Evolutionary conservation across 805 yeast genomes (phyloP).

Genomic region (Lipomyces yamadae): DNA sequence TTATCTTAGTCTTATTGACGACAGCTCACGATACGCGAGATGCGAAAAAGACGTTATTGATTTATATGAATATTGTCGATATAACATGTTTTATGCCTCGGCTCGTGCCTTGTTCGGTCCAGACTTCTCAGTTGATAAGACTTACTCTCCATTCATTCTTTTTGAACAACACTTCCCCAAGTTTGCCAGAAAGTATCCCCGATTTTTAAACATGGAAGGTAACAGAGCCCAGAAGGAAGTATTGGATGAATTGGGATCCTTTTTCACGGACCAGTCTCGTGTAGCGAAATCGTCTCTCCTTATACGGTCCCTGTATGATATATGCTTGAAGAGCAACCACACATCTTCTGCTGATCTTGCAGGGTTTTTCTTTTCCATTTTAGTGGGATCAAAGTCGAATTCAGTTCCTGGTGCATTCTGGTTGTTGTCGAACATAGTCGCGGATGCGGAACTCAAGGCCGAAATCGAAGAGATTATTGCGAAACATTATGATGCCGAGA

Average conservation of each 20-base stretch:
- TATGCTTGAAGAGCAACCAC: neutral
- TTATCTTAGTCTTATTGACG: slow-evolving; percentile 7
- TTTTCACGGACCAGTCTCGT: slow-evolving; percentile 10
- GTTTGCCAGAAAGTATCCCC: slow-evolving; percentile 23
- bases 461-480: slow-evolving; percentile 17
- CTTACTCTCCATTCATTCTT: slow-evolving; percentile 12
- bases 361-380: slow-evolving; percentile 27
- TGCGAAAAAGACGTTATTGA: slow-evolving; percentile 10
- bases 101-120: slow-evolving; percentile 31
- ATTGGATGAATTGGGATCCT: slow-evolving; percentile 13
- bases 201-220: slow-evolving; percentile 18
- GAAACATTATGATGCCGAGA: slow-evolving; percentile 13
- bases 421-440: slow-evolving; percentile 21
- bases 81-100: slow-evolving; percentile 15
- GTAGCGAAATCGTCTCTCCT: neutral
- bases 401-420: slow-evolving; percentile 33
- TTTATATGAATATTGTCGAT: slow-evolving; percentile 14
- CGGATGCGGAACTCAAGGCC: slow-evolving; percentile 6
- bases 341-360: slow-evolving; percentile 17
- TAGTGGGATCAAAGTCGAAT: slow-evolving; percentile 34
- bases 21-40: neutral
- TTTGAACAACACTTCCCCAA: slow-evolving; percentile 25
- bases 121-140: slow-evolving; percentile 23
- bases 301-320: neutral
- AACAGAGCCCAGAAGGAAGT: slow-evolving; percentile 18